Percentiles rank a stretch among this genome's conserved stretches.
These are phyloP conservation scores for Hirsutella thompsonii DNA, from an alignment of 2,329 filamentous ascomycete genomes.

Conservation along the genomic window DNA sequence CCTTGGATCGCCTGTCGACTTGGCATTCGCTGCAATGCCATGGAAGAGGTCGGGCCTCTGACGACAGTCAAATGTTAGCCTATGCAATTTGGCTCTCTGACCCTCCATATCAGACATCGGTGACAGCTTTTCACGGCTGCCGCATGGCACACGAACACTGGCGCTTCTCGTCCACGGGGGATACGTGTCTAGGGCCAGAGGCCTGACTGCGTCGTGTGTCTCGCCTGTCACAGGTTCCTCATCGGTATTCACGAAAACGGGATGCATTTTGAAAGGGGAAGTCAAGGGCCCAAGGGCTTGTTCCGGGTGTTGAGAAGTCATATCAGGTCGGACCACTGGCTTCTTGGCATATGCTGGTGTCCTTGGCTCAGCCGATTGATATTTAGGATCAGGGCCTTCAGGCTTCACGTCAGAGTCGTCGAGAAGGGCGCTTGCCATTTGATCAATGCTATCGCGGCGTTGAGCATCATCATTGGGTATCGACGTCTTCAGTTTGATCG, in stretches of 20 bases:
- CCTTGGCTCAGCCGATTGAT: not conserved
- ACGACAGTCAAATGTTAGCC: not conserved
- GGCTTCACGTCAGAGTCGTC: constrained; percentile 10
- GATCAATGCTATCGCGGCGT: constrained; percentile 9
- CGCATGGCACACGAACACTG: not conserved
- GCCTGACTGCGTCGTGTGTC: not conserved
- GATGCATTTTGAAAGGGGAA: constrained; percentile 7
- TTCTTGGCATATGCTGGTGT: not conserved
- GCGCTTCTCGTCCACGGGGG: not conserved
- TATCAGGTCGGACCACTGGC: not conserved
- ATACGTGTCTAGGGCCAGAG: not conserved
- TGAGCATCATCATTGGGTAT: constrained; percentile 3
- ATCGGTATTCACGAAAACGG: constrained; percentile 1
- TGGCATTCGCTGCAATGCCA: not conserved
- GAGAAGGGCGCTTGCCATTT: constrained; percentile 17
- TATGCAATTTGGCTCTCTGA: not conserved
- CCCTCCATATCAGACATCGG: not conserved
- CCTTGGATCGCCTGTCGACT: not conserved
- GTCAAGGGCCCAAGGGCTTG: not conserved
- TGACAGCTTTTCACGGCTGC: not conserved
- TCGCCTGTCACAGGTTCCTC: not conserved
- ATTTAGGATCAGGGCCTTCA: not conserved
- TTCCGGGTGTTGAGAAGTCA: not conserved
- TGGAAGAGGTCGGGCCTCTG: not conserved
- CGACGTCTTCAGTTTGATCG: constrained; percentile 6